Base-by-base conservation (phyloP, 768 basidiomycete genomes). In the Tulasnella calospora region DNA sequence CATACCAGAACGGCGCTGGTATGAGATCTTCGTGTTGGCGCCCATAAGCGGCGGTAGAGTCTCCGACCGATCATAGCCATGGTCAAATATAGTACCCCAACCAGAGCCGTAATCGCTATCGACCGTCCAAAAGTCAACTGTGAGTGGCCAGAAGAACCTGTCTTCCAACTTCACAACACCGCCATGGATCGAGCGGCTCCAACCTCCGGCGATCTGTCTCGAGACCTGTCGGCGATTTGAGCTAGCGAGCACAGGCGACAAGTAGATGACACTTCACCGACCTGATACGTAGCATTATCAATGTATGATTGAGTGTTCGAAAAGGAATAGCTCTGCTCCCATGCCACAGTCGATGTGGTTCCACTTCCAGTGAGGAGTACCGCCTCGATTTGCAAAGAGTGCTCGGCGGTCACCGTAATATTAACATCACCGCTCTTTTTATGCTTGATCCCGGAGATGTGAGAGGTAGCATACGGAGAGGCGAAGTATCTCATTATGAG, bases 321-420 rank as follows among this genome's bases (percentile, higher is more conserved):
- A 81, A 89, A 94, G 51, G 85, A 76, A 75, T 93, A 83, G 30
- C 88, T 83, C 82, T 94, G 93, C n/a, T 87, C 82, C 85, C 89
- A 92, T 6, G 87, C 85, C 0, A 92, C 91, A 27, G 30, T 5
- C 30, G 86, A 92, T 55, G 79, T 82, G 75, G 85, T 84, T 30
- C 91, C 92, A 79, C 90, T 91, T 19, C 92, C 92, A 55, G 87
- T 87, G 3, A 89, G 81, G 77, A 94, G 88, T 19, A 89, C 85
- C 0, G 91, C 85, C 81, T 92, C 90, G 74, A 94, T 90, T 35
- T 86, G 85, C 51, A 94, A 83, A 36, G 85, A 86, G 27, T 88
- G 88, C 38, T 86, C 87, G 0, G 91, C 91, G n/a, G 82, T 85
- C 40, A 93, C 90, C 0, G 90, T 90, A 61, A 94, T 85, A 78